Evolutionary conservation across 768 basidiomycete genomes (phyloP), one percentile per base, ranked within the genome.

Genomic region (Amanita jacksonii): DNA sequence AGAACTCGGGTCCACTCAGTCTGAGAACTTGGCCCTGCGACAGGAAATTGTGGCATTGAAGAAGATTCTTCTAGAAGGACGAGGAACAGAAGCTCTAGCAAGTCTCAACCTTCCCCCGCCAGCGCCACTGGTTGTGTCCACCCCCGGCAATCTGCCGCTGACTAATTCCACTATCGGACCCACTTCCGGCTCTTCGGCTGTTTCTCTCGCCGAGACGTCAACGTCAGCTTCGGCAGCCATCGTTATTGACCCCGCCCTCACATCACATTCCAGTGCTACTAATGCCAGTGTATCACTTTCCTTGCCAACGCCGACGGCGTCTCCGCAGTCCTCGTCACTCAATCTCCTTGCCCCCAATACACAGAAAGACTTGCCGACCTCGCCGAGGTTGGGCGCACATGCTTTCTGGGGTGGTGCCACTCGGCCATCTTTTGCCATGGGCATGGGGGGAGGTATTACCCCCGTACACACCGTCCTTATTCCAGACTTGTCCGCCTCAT

Each of bases 381-480:
- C 79, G 1, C 79, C 79, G 8, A 69, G 77, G 32, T 61, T 77
- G 43, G 65, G 67, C 38, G 67, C 58, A n/a, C 39, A 53, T 25
- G 56, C 62, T 5, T 90, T 91, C 71, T 94, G 91, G 91, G 89
- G 86, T 28, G 85, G 85, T n/a, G 67, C 44, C 6, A 45, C 44
- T 13, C 35, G 44, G 10, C 10, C 33, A 6, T 34, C 33, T 7
- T 38, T 68, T 12, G 59, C 59, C 13, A 47, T 65, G 38, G 64
- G 59, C 48, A 63, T 66, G 38, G 66, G 69, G n/a, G 78, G 79
- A 45, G 85, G 86, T 1, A 70, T 84, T 52, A 92, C 87, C 0
- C 84, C 85, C 30, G 88, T 91, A 18, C 89, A 93, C 57, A 78
- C 86, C 2, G 77, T 88, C 0, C 71, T 92, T 33, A 73, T 90